These are phyloP conservation scores for Aspergillus olivimuriae DNA, from an alignment of 495 filamentous ascomycete species.

Conservation along the genomic window DNA sequence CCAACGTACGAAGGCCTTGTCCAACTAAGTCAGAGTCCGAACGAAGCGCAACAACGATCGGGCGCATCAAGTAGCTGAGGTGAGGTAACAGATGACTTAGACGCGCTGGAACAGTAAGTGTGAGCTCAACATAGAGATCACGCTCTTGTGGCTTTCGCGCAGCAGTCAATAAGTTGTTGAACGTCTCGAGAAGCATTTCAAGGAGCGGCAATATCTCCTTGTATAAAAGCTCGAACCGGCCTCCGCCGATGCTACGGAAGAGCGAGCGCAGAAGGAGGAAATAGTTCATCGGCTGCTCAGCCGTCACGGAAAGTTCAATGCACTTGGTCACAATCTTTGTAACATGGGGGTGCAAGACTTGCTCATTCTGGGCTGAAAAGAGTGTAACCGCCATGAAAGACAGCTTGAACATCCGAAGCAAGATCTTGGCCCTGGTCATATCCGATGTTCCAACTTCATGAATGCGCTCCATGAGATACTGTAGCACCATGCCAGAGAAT, in stretches of 20 bases:
- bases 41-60: conserved; percentile 86
- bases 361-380: conserved; percentile 91
- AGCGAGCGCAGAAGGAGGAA: conserved; percentile 88
- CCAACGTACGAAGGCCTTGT: conserved; percentile 87
- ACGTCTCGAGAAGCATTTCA: conserved; percentile 94
- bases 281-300: conserved; percentile 98
- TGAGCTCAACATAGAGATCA: conserved; percentile 95
- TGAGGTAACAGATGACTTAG: conserved; percentile 96
- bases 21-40: conserved; percentile 90
- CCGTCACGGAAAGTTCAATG: conserved; percentile 89
- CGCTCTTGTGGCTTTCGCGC: conserved; percentile 84
- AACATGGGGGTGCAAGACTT: conserved; percentile 90
- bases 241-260: conserved; percentile 94
- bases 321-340: conserved; percentile 94
- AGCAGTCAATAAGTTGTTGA: conserved; percentile 86
- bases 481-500: conserved; percentile 95
- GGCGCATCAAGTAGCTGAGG: conserved; percentile 93
- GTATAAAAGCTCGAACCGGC: conserved; percentile 94
- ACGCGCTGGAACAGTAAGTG: conserved; percentile 89
- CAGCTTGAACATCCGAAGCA: conserved; percentile 93
- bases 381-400: conserved; percentile 99
- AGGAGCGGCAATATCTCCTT: conserved; percentile 94
- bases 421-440: conserved; percentile 81
- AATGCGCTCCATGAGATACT: conserved; percentile 94
- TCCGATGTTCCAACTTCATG: conserved; percentile 90